Conservation (phyloP, 2,329 filamentous ascomycete species). For the Fusarium vanettenii region DNA sequence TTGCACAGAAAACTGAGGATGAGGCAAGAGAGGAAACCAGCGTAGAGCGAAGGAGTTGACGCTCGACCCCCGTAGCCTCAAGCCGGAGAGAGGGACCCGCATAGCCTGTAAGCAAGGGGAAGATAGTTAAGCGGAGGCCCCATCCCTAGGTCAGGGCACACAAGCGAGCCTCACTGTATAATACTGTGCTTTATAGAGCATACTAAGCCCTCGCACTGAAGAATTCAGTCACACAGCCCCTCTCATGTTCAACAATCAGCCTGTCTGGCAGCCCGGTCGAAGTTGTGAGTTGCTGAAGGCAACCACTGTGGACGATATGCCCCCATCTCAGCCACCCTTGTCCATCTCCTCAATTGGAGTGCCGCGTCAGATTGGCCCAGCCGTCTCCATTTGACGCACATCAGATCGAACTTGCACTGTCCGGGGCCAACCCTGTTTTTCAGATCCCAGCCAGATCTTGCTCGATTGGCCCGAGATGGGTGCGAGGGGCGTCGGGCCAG, state of each 20-base stretch:
- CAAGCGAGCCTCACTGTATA: conserved; percentile 2
- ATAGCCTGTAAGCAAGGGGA: conserved; percentile 40
- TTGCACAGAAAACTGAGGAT: background rate
- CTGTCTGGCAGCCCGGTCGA: background rate
- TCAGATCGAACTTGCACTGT: conserved; percentile 39
- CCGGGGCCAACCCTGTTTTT: conserved; percentile 37
- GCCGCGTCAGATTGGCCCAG: conserved; percentile 26
- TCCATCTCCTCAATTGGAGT: conserved; percentile 14
- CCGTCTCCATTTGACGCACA: conserved; percentile 31
- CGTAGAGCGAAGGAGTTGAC: background rate
- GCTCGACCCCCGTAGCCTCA: background rate
- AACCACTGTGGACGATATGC: conserved; percentile 16
- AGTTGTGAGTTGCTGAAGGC: conserved; percentile 2
- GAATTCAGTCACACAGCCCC: conserved; percentile 20
- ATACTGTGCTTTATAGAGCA: conserved; percentile 8
- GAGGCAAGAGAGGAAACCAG: background rate
- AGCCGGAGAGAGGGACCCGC: conserved; percentile 29
- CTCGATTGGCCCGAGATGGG: conserved; percentile 29
- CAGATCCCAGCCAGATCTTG: conserved; percentile 38
- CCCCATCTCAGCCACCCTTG: background rate
- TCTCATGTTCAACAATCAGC: conserved; percentile 18
- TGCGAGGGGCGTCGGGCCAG: conserved; percentile 17
- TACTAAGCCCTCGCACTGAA: background rate
- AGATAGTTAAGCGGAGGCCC: conserved; percentile 31
- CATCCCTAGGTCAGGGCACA: conserved; percentile 30